These are phyloP conservation scores for Amanita subjunquillea DNA, from an alignment of 768 basidiomycete genomes.

Conservation along the genomic window DNA sequence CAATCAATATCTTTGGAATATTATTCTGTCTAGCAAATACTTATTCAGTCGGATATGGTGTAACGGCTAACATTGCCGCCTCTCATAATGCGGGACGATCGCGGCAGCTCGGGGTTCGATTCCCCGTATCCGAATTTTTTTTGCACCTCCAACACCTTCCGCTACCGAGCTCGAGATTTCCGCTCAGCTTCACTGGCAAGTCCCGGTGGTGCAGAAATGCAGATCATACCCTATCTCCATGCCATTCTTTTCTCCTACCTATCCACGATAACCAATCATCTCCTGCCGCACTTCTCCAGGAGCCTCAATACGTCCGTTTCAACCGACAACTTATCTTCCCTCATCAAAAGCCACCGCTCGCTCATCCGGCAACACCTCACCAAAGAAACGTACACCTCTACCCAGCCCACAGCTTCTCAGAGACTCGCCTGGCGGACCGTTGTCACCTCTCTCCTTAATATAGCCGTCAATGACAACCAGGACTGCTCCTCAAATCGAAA, in stretches of 20 bases:
- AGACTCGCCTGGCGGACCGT: neutral
- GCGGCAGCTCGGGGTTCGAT: slow-evolving; percentile 51
- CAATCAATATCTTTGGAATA: too few relatives aligned
- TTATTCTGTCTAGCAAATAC: neutral
- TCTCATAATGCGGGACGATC: slow-evolving; percentile 21
- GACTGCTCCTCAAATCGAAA: neutral
- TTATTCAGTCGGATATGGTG: slow-evolving; percentile 31
- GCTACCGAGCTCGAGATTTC: too few relatives aligned
- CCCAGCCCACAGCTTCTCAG: neutral
- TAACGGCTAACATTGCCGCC: slow-evolving; percentile 54
- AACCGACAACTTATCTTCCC: neutral
- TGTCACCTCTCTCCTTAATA: neutral
- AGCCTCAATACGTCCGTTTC: too few relatives aligned
- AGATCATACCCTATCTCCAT: neutral
- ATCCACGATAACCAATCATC: neutral
- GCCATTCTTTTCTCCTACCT: neutral
- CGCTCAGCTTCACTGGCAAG: too few relatives aligned
- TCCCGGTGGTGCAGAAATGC: neutral
- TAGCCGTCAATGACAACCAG: neutral
- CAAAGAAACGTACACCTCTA: neutral
- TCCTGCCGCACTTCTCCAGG: too few relatives aligned
- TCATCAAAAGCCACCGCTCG: neutral
- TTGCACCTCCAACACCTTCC: neutral
- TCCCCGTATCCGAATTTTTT: slow-evolving; percentile 40
- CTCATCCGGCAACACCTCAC: neutral